Base-by-base conservation (phyloP, 2,329 filamentous ascomycete species). In the Colletotrichum endophyticum region DNA sequence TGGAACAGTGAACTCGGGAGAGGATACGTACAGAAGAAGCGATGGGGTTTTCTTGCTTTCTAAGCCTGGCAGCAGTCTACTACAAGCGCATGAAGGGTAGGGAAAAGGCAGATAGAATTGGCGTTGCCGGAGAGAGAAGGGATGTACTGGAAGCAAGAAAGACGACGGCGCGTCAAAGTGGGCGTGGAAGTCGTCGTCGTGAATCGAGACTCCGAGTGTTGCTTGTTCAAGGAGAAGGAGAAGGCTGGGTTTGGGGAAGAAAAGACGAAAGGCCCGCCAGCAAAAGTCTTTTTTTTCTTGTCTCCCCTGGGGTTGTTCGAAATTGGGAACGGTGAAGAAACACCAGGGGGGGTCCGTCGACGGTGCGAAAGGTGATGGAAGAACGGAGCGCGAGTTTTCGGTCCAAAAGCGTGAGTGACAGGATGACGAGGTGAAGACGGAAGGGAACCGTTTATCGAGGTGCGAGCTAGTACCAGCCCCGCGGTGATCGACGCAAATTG, bases 251-350 rank as follows among this genome's bases (percentile, higher is more conserved):
- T 70, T 49, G 64, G 68, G 59, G 49, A 61, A 70, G 64, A 63
- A 70, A 68, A 39, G 19, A 53, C n/a, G 44, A 59, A 64, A 67
- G 66, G 57, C 44, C 70, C 64, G 66, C 70, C 74, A 74, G 68
- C 68, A 59, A 72, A 76, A 76, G 70, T 61, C 64, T 74, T 76
- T 74, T 68, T 49, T 70, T 49, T 62, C 56, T 28, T 44, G 39
- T 74, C 44, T 44, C 63, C 57, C 61, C 64, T 56, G 57, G n/a
- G 71, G 71, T 34, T 19, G 32, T 39, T 68, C 66, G 49, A 56
- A 63, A 69, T 57, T 70, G 32, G 67, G 70, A 66, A 76, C 74
- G 74, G 74, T 74, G 74, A 76, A 74, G 64, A 74, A 62, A 72
- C 61, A 32, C 32, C 66, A 53, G 56, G 57, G 70, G 39, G 74